phyloP scores from a whole-genome alignment of 352 stramenopile species.

The Globisporangium middletonii region DNA sequence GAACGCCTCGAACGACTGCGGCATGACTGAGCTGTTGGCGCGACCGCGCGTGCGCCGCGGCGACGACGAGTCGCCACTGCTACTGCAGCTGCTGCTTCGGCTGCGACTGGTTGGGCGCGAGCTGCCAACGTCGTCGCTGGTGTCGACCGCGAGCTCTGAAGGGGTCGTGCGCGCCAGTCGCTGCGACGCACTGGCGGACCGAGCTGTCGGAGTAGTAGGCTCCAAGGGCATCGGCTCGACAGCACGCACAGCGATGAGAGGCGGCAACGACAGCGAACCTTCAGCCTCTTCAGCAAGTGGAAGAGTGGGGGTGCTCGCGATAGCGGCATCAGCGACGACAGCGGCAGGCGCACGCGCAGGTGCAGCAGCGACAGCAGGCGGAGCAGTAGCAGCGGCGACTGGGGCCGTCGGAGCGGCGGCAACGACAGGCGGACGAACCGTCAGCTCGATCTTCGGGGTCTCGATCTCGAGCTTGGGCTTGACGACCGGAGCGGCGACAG shows the following conservation, averaged over 20 bases:
- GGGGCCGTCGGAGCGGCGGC: too few relatives aligned
- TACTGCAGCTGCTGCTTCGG: background rate
- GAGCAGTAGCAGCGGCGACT: background rate
- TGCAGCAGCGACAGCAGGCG: background rate
- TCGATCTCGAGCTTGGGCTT: too few relatives aligned
- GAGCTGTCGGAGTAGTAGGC: conserved; percentile 7
- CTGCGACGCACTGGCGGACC: background rate
- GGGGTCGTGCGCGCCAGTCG: background rate
- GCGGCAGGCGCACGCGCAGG: background rate
- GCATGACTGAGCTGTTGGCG: conserved; percentile 10
- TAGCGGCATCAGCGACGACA: background rate
- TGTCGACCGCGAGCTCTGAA: background rate
- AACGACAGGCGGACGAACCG: too few relatives aligned
- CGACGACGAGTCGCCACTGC: background rate
- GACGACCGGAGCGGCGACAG: too few relatives aligned
- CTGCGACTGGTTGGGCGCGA: background rate
- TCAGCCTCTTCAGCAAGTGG: conserved; percentile 2
- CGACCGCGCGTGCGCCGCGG: conserved; percentile 7
- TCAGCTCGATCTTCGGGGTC: too few relatives aligned
- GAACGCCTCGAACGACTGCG: conserved; percentile 9
- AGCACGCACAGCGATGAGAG: background rate
- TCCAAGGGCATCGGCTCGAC: conserved; percentile 1
- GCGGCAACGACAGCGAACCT: background rate
- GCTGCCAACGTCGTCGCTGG: background rate
- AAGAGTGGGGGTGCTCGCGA: background rate